Evolutionary conservation across 495 filamentous ascomycete species (phyloP), one percentile per base, ranked within the genome.

Genomic region (Cryomyces minteri): DNA sequence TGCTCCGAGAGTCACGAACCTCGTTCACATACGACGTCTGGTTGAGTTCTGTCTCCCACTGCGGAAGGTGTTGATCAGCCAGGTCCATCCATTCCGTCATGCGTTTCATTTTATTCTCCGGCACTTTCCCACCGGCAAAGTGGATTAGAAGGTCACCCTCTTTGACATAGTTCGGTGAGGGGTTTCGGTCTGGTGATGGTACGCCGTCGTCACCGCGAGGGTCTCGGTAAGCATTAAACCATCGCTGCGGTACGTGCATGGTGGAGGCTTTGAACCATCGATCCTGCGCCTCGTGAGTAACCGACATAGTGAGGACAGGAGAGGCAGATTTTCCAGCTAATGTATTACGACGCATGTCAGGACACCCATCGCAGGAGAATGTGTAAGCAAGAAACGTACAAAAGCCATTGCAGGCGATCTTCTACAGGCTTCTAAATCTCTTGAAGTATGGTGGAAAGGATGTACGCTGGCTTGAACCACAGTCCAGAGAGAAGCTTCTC

Each of bases 251-350:
- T 7, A 37, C 34, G 34, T 37, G 34, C 7, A 37, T 37, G 34
- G 34, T 37, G 34, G 7, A 7, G 7, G 7, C 34, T 37, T 12
- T 7, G 34, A 37, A 37, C 12, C 34, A n/a, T n/a, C n/a, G n/a
- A n/a, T n/a, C n/a, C n/a, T n/a, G n/a, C n/a, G n/a, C n/a, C n/a
- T n/a, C n/a, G n/a, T n/a, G n/a, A n/a, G n/a, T n/a, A n/a, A n/a
- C n/a, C n/a, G n/a, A n/a, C n/a, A 61, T 43, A 8, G 32, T 67
- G 62, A 41, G 74, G 51, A 5, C 65, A 58, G 51, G 74, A 76
- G 25, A 68, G 62, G 28, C 72, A 70, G 45, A 68, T 69, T 55
- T 76, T 76, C 31, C 74, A 59, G 1, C 72, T 76, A 71, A 44
- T 68, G 58, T 1, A 61, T 60, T 31, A 67, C 62, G 9, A 76